Conservation (phyloP, 805 yeast species). For the Brettanomyces sp. region DNA sequence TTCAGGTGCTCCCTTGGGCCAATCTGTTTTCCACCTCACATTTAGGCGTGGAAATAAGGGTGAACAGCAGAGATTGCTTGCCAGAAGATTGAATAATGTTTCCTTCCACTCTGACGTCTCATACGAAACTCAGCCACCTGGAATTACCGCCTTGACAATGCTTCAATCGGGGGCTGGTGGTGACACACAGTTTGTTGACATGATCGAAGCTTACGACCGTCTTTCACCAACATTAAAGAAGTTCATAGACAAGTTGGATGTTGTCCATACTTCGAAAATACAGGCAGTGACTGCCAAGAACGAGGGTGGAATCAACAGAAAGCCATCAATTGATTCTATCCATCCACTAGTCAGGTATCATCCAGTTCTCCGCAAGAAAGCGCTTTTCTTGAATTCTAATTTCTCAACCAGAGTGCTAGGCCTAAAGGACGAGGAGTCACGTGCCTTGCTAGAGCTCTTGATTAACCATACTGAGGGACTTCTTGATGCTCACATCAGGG, state of each 20-base stretch:
- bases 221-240: conserved; percentile 57
- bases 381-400: conserved; percentile 45
- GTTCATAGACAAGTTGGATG: conserved; percentile 52
- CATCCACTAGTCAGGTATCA: conserved; percentile 69
- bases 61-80: conserved; percentile 28
- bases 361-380: conserved; percentile 61
- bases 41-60: conserved; percentile 39
- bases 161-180: conserved; percentile 54
- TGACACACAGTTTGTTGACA: conserved; percentile 72
- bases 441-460: conserved; percentile 47
- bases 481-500: conserved; percentile 60
- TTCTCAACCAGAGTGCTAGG: conserved; percentile 64
- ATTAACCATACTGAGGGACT: conserved; percentile 40
- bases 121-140: conserved; percentile 67
- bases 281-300: conserved; percentile 52
- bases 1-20: conserved; percentile 54
- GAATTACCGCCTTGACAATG: conserved; percentile 56
- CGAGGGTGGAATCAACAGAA: conserved; percentile 57
- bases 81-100: conserved; percentile 28
- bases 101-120: conserved; percentile 70
- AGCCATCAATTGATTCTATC: conserved; percentile 49
- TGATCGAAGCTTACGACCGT: conserved; percentile 61
- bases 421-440: conserved; percentile 64
- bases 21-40: conserved; percentile 54
- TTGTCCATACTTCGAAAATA: conserved; percentile 59